These are phyloP conservation scores for Trapa bicornis DNA, from an alignment of 345 rosid species.

Conservation along the genomic window DNA sequence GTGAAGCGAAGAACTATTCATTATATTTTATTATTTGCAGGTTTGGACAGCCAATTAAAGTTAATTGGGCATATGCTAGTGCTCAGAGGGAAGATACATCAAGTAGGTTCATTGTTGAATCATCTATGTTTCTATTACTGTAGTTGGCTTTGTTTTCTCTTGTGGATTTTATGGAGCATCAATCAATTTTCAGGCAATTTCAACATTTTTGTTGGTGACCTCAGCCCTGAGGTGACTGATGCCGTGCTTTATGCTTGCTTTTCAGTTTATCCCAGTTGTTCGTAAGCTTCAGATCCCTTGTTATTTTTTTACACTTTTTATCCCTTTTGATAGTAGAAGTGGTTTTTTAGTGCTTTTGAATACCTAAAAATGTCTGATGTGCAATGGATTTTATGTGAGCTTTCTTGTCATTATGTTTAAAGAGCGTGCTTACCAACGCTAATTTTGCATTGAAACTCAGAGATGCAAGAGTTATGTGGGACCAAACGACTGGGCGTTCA, in stretches of 20 bases:
- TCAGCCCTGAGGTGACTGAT: conserved; percentile 96
- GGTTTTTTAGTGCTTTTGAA: neutral
- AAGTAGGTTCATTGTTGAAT: conserved; percentile 29
- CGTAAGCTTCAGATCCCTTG: conserved; percentile 45
- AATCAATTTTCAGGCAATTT: conserved; percentile 49
- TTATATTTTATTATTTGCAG: conserved; percentile 24
- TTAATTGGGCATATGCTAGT: conserved; percentile 98
- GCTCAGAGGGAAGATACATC: conserved; percentile 98
- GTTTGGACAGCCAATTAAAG: conserved; percentile 98
- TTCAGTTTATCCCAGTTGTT: conserved; percentile 80
- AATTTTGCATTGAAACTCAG: conserved; percentile 16
- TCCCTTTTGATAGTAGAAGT: neutral
- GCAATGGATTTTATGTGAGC: neutral
- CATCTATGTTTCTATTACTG: neutral
- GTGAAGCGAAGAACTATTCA: no score
- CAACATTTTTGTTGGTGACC: conserved; percentile 97
- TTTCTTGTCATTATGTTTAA: neutral
- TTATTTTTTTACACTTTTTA: neutral
- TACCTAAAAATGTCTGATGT: neutral
- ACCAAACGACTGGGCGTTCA: conserved; percentile 96
- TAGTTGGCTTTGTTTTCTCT: neutral
- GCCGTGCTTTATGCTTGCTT: conserved; percentile 82
- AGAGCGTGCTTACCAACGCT: neutral
- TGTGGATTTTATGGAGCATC: conserved; percentile 6
- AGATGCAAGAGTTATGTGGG: conserved; percentile 99